A percentile compares a stretch with the other conserved stretches of the same genome.
Conservation (phyloP, 192 early-diverging fungal genomes). For the Linnemannia exigua region DNA sequence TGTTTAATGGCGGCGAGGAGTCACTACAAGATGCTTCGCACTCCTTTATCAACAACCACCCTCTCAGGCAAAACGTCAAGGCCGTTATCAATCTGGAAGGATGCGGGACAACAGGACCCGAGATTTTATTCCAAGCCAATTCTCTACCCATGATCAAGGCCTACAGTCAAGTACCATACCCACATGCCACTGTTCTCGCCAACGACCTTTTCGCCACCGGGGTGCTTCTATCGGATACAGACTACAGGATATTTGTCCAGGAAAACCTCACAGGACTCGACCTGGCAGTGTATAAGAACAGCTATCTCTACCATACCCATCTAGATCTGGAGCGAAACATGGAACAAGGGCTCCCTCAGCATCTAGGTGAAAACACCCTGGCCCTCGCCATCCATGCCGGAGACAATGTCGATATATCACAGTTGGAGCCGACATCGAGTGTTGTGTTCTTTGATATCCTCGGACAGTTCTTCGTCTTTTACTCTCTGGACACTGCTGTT, state of each 20-base stretch:
- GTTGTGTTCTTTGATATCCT: constrained; percentile 76
- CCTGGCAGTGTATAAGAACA: constrained; percentile 81
- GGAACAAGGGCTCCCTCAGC: constrained; percentile 74
- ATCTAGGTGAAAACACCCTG: constrained; percentile 78
- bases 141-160: constrained; percentile 77
- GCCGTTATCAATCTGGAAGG: constrained; percentile 85
- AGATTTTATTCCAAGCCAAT: constrained; percentile 85
- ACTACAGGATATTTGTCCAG: constrained; percentile 81
- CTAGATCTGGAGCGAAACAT: constrained; percentile 70
- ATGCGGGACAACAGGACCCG: constrained; percentile 74
- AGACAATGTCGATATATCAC: constrained; percentile 58
- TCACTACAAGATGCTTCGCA: constrained; percentile 82
- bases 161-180: constrained; percentile 70
- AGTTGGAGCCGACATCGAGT: constrained; percentile 61
- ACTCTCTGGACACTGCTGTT: constrained; percentile 66
- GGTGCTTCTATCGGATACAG: constrained; percentile 79
- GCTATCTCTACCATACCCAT: constrained; percentile 81
- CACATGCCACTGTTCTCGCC: constrained; percentile 75
- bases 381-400: constrained; percentile 67
- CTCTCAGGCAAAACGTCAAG: constrained; percentile 62
- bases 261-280: constrained; percentile 76
- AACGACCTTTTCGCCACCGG: constrained; percentile 72
- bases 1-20: constrained; percentile 87
- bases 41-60: constrained; percentile 76
- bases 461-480: constrained; percentile 71